These are phyloP conservation scores for Penicillium sp. DNA, from an alignment of 2,329 filamentous ascomycete genomes.

Conservation along the genomic window DNA sequence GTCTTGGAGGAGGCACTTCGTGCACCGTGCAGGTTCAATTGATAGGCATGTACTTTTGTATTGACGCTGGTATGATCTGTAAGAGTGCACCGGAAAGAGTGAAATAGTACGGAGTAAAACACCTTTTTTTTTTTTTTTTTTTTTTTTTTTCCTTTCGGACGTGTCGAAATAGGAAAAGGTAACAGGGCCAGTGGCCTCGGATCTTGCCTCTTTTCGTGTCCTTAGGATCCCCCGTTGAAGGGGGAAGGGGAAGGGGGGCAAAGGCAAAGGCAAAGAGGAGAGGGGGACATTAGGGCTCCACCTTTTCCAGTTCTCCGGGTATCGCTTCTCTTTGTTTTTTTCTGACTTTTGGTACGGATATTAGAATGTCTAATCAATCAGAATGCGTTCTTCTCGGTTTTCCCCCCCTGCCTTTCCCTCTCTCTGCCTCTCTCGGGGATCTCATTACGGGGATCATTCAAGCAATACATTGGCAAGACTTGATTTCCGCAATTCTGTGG, in stretches of 20 bases:
- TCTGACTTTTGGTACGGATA: not conserved
- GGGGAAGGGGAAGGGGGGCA: not conserved
- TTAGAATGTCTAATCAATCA: not conserved
- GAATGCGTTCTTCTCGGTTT: not conserved
- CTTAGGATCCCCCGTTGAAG: not conserved
- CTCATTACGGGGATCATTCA: conserved; percentile 7
- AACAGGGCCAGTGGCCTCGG: not conserved
- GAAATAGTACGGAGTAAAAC: too few relatives aligned
- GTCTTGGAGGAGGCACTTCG: not conserved
- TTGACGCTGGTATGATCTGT: conserved; percentile 2
- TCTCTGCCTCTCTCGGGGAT: not conserved
- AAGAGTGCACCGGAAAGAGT: not conserved
- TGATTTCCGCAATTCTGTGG: conserved; percentile 6
- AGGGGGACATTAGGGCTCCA: not conserved
- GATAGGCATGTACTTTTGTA: conserved; percentile 4
- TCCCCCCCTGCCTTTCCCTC: not conserved
- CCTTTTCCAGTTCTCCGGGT: not conserved
- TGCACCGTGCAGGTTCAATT: not conserved
- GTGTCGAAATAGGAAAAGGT: conserved; percentile 2
- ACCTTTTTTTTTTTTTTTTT: not conserved
- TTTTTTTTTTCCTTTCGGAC: not conserved
- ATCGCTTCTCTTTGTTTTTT: not conserved
- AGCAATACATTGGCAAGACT: not conserved
- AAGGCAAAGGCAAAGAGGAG: not conserved
- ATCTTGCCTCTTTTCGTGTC: not conserved